Percentiles rank a stretch among this genome's conserved stretches.
phyloP scores from a whole-genome alignment of 805 yeast species.

The Zygosaccharomyces pseudorouxii region DNA sequence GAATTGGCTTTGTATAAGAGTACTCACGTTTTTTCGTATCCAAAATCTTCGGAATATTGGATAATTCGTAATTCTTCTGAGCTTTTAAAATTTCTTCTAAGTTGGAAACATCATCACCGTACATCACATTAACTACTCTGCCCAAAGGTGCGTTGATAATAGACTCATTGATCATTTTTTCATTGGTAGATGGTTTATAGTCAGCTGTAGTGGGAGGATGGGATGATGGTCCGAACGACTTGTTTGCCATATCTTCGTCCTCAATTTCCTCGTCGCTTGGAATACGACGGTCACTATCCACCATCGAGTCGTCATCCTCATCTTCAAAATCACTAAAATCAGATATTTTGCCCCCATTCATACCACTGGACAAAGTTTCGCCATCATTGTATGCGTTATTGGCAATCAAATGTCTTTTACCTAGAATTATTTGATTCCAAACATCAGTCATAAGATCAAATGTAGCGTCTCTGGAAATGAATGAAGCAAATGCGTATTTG shows the following conservation, averaged over 20 bases:
- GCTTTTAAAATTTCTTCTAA: slow-evolving; percentile 44
- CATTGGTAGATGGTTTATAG: slow-evolving; percentile 45
- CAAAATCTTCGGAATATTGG: slow-evolving; percentile 42
- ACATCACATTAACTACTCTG: slow-evolving; percentile 50
- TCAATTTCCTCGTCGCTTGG: slow-evolving; percentile 36
- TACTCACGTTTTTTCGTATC: slow-evolving; percentile 43
- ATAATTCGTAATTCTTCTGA: slow-evolving; percentile 62
- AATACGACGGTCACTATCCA: slow-evolving; percentile 25
- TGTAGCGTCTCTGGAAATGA: slow-evolving; percentile 53
- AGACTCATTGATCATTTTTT: slow-evolving; percentile 53
- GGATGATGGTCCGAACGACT: slow-evolving; percentile 38
- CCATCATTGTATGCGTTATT: slow-evolving; percentile 9
- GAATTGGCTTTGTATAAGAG: slow-evolving; percentile 58
- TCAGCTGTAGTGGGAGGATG: slow-evolving; percentile 47
- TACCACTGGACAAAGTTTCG: slow-evolving; percentile 8
- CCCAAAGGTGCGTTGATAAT: slow-evolving; percentile 61
- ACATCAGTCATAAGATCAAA: slow-evolving; percentile 50
- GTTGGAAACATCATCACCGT: slow-evolving; percentile 53
- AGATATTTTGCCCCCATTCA: slow-evolving; percentile 10
- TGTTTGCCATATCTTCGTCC: slow-evolving; percentile 15
- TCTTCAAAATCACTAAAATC: slow-evolving; percentile 22
- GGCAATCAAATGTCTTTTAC: slow-evolving; percentile 9
- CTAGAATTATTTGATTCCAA: slow-evolving; percentile 48
- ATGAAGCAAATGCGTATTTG: slow-evolving; percentile 60
- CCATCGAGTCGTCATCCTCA: slow-evolving; percentile 16